phyloP scores from a whole-genome alignment of 1,139 yeast species.

The Taphrina communis region DNA sequence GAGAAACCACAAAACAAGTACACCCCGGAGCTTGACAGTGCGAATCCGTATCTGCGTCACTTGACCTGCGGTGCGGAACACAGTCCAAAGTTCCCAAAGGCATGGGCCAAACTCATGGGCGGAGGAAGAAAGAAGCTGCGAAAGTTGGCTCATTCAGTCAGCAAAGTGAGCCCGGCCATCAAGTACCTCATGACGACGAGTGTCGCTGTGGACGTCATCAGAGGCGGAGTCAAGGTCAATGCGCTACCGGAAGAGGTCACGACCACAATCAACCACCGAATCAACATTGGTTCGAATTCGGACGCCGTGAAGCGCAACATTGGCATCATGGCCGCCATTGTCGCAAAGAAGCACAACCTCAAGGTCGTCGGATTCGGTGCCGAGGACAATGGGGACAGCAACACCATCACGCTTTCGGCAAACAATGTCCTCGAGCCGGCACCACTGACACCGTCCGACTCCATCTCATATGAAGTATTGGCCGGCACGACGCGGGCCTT shows the following conservation, averaged over 20 bases:
- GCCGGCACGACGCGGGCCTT: conserved; percentile 65
- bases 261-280: conserved; percentile 64
- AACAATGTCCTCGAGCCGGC: conserved; percentile 59
- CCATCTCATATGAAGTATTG: conserved; percentile 54
- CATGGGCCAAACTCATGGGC: conserved; percentile 18
- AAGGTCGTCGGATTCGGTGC: conserved; percentile 57
- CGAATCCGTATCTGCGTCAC: conserved; percentile 23
- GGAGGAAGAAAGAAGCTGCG: conserved; percentile 1
- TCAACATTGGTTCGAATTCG: conserved; percentile 61
- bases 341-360: conserved; percentile 58
- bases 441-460: conserved; percentile 61
- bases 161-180: conserved; percentile 5
- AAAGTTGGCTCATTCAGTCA: conserved; percentile 18
- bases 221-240: conserved; percentile 74
- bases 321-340: conserved; percentile 52
- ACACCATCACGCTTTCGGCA: conserved; percentile 41
- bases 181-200: conserved; percentile 64
- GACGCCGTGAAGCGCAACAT: conserved; percentile 55
- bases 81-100: conserved; percentile 21
- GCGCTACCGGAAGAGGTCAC: conserved; percentile 74
- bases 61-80: conserved; percentile 32
- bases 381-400: conserved; percentile 43
- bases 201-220: conserved; percentile 69
- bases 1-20: conserved; percentile 33
- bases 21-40: conserved; percentile 15